Evolutionary conservation across 2,329 filamentous ascomycete genomes (phyloP).

Genomic region (Hyphodiscus sp.): DNA sequence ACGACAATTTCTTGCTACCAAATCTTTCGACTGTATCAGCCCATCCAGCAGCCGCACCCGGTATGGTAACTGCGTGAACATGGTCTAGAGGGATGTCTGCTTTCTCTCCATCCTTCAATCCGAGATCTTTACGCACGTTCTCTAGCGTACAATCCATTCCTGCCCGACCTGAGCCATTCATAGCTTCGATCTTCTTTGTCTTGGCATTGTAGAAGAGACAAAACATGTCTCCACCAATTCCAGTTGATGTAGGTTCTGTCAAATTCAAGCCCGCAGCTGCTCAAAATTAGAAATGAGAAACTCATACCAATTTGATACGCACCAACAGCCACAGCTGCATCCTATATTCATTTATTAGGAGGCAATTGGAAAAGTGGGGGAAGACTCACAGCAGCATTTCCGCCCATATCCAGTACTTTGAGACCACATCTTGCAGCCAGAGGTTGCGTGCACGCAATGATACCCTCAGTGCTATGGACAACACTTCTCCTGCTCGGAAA

Average conservation of each 20-base stretch:
- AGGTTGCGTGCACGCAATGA: constrained; percentile 85
- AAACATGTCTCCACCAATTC: constrained; percentile 87
- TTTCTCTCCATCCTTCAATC: constrained; percentile 48
- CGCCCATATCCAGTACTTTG: constrained; percentile 75
- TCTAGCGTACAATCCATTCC: constrained; percentile 64
- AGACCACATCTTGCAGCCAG: constrained; percentile 84
- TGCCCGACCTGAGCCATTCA: constrained; percentile 91
- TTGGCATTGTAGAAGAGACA: constrained; percentile 30
- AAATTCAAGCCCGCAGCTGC: constrained; percentile 84
- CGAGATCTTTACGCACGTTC: constrained; percentile 62
- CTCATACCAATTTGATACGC: constrained; percentile 28
- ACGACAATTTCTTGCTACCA: constrained; percentile 73
- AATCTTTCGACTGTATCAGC: constrained; percentile 82
- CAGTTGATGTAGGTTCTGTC: constrained; percentile 87
- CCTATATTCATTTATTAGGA: constrained; percentile 43
- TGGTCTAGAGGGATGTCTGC: constrained; percentile 66
- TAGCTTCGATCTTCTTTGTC: constrained; percentile 71
- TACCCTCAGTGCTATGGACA: constrained; percentile 87
- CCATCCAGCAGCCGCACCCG: constrained; percentile 90
- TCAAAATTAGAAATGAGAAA: constrained; percentile 1
- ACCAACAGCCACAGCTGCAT: constrained; percentile 93
- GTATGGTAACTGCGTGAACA: constrained; percentile 77
- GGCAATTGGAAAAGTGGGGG: constrained; percentile 9
- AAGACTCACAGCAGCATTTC: constrained; percentile 77
- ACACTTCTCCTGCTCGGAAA: constrained; percentile 82